Percentiles rank a stretch among this genome's conserved stretches.
Evolutionary conservation across 2,329 filamentous ascomycete species (phyloP).

Genomic region (Epichloe aotearoae): DNA sequence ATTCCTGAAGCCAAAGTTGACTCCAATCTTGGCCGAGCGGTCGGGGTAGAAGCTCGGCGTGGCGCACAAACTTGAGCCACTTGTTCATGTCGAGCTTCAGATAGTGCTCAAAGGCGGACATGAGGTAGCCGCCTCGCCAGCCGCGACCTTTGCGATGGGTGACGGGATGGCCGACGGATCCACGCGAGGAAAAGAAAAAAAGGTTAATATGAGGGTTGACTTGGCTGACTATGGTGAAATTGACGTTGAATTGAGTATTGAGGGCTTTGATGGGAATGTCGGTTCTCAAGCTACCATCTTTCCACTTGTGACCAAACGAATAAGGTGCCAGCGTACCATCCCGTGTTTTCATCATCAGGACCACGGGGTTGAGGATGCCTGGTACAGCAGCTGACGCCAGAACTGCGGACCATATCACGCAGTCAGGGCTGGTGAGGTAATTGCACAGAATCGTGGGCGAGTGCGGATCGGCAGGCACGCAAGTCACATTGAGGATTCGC

Average conservation of each 20-base stretch:
- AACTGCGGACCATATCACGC: conserved; percentile 96
- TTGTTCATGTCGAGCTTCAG: conserved; percentile 94
- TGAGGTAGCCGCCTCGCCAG: conserved; percentile 91
- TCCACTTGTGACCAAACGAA: conserved; percentile 98
- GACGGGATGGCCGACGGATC: conserved; percentile 82
- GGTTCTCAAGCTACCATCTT: conserved; percentile 85
- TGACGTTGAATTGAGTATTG: conserved; percentile 96
- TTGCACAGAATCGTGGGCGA: conserved; percentile 87
- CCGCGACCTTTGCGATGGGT: conserved; percentile 87
- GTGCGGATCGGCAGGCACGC: conserved; percentile 90
- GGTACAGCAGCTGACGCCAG: conserved; percentile 90
- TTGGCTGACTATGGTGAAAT: conserved; percentile 79
- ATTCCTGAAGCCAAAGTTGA: conserved; percentile 89
- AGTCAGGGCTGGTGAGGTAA: conserved; percentile 89
- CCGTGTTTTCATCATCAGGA: conserved; percentile 77
- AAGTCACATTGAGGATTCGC: conserved; percentile 88
- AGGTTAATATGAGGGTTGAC: conserved; percentile 97
- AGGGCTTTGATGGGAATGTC: conserved; percentile 91
- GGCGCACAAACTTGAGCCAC: conserved; percentile 89
- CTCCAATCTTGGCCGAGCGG: conserved; percentile 93
- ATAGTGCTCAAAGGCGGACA: conserved; percentile 84
- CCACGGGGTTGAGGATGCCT: conserved; percentile 87
- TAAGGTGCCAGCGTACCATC: conserved; percentile 74
- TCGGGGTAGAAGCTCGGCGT: conserved; percentile 81
- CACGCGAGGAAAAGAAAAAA: conserved; percentile 95